Evolutionary conservation across 2,329 filamentous ascomycete species (phyloP).

Genomic region (Arthrobotrys conoides): DNA sequence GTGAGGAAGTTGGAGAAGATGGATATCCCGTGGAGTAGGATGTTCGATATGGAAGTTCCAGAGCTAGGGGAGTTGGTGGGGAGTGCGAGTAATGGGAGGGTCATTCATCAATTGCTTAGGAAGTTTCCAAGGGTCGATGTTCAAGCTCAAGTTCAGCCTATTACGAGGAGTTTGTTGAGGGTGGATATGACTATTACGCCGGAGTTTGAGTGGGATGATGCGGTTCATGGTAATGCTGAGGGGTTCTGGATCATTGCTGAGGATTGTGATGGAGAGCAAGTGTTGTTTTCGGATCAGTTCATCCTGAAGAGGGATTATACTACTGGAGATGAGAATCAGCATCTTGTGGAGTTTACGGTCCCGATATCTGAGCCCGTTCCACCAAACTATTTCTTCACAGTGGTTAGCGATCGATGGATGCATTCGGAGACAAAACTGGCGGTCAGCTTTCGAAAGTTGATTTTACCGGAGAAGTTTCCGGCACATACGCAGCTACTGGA

Average conservation of each 20-base stretch:
- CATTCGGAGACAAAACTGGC: slow-evolving; percentile 94
- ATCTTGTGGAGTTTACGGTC: slow-evolving; percentile 95
- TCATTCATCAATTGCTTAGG: slow-evolving; percentile 86
- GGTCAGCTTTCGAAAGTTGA: slow-evolving; percentile 93
- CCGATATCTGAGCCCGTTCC: slow-evolving; percentile 98
- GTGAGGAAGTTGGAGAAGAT: slow-evolving; percentile 94
- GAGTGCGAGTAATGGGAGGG: slow-evolving; percentile 78
- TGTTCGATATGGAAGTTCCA: slow-evolving; percentile 95
- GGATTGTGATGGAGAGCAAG: slow-evolving; percentile 96
- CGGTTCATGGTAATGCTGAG: slow-evolving; percentile 87
- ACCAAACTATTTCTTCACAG: slow-evolving; percentile 97
- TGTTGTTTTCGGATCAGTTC: slow-evolving; percentile 95
- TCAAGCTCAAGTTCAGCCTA: slow-evolving; percentile 92
- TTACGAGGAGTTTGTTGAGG: slow-evolving; percentile 92
- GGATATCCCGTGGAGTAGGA: slow-evolving; percentile 91
- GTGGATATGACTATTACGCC: slow-evolving; percentile 92
- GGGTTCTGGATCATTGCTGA: slow-evolving; percentile 98
- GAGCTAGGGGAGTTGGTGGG: slow-evolving; percentile 63
- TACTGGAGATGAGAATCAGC: slow-evolving; percentile 86
- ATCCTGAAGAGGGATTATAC: slow-evolving; percentile 91
- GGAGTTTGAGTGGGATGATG: slow-evolving; percentile 95
- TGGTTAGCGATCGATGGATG: slow-evolving; percentile 98
- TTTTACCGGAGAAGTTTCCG: slow-evolving; percentile 94
- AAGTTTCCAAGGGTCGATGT: slow-evolving; percentile 95
- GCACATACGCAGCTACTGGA: slow-evolving; percentile 93